phyloP scores from a whole-genome alignment of 495 filamentous ascomycete genomes.

The Saxophila tyrrhenica region DNA sequence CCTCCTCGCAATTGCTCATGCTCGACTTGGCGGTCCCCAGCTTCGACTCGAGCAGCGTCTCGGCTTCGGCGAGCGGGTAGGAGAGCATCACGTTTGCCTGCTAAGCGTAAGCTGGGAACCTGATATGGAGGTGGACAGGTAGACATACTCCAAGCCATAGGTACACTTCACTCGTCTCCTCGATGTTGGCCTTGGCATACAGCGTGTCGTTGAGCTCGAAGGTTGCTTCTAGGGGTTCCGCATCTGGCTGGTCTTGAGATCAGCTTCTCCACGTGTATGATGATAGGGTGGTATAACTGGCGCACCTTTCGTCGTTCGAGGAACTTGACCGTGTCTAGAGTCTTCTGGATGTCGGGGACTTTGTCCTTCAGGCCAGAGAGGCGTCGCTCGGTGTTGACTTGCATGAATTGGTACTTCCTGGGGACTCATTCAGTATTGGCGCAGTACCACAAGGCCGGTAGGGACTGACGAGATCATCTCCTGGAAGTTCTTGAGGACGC shows the following conservation, averaged over 20 bases:
- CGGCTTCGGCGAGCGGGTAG: slow-evolving; percentile 81
- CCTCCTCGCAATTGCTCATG: slow-evolving; percentile 80
- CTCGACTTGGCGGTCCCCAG: slow-evolving; percentile 66
- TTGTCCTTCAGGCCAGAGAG: slow-evolving; percentile 81
- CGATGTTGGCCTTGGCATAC: slow-evolving; percentile 75
- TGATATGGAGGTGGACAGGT: neutral
- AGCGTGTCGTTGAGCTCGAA: slow-evolving; percentile 96
- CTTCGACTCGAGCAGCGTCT: slow-evolving; percentile 66
- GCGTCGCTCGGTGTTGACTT: slow-evolving; percentile 76
- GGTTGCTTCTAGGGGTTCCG: slow-evolving; percentile 70
- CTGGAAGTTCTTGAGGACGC: slow-evolving; percentile 83
- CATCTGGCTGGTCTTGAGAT: slow-evolving; percentile 23
- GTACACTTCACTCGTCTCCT: slow-evolving; percentile 83
- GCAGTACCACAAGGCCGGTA: too few relatives aligned
- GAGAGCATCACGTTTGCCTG: slow-evolving; percentile 95
- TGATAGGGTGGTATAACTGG: neutral
- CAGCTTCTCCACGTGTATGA: neutral
- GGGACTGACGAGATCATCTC: slow-evolving; percentile 99
- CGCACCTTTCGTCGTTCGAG: slow-evolving; percentile 57
- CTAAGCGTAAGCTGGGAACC: neutral
- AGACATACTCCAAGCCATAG: slow-evolving; percentile 74
- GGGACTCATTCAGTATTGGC: neutral
- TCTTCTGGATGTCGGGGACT: slow-evolving; percentile 94
- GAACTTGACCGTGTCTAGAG: slow-evolving; percentile 85
- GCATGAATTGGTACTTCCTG: slow-evolving; percentile 99